Conservation (phyloP, 306 rosid genomes). For the Dalbergia cultrata region DNA sequence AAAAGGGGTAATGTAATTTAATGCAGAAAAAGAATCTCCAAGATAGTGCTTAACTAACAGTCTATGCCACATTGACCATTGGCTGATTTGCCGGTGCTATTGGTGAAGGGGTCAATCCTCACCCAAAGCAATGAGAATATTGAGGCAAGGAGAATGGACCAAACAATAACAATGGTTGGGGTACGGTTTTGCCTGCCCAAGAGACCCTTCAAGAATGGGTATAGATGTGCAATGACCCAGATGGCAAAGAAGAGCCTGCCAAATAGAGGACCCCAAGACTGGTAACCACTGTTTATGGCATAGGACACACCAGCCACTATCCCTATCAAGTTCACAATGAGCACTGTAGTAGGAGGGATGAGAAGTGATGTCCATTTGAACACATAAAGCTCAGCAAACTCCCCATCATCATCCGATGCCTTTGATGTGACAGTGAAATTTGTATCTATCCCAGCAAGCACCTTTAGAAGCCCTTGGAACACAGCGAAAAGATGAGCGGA, state of each 20-base stretch:
- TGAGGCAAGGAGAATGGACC: constrained; percentile 93
- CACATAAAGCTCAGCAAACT: constrained; percentile 88
- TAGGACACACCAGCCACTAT: constrained; percentile 93
- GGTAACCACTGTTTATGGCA: constrained; percentile 92
- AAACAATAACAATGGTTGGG: constrained; percentile 89
- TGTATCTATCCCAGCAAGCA: constrained; percentile 94
- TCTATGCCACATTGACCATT: constrained; percentile 83
- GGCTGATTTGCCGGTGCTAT: constrained; percentile 51
- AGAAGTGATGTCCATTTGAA: constrained; percentile 97
- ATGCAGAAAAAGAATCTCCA: constrained; percentile 40
- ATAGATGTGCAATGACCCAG: constrained; percentile 94
- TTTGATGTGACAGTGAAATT: constrained; percentile 95
- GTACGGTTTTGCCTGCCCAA: constrained; percentile 90
- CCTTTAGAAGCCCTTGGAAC: constrained; percentile 95
- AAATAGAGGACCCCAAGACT: constrained; percentile 94
- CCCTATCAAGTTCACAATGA: constrained; percentile 80
- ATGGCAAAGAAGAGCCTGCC: constrained; percentile 88
- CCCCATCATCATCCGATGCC: constrained; percentile 93
- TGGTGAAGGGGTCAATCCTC: constrained; percentile 86
- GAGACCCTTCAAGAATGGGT: constrained; percentile 97
- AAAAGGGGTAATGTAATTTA: neutral
- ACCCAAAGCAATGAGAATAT: constrained; percentile 95
- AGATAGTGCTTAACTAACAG: constrained; percentile 57
- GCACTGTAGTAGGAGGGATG: constrained; percentile 93
- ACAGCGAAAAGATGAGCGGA: constrained; percentile 98